Base-by-base conservation (phyloP, 2,329 filamentous ascomycete species). In the Hypocrella siamensis region DNA sequence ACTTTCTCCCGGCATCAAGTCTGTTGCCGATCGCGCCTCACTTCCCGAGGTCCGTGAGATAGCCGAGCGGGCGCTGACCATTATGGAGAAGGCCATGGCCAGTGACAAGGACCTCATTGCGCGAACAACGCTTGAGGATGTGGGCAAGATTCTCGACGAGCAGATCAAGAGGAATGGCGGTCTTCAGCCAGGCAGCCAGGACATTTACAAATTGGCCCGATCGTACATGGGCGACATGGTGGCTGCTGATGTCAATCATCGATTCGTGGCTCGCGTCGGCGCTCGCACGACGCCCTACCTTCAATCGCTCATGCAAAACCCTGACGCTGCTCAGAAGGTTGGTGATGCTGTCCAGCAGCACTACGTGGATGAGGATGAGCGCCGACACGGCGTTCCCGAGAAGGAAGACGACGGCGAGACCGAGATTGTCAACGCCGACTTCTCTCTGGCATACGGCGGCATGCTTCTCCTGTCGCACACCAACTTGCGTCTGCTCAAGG, bases 401-500 rank as follows among this genome's bases (percentile, higher is more conserved):
- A 81, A 86, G 54, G 83, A 90, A 39, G 84, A 94, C 38, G 83
- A 92, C 38, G 86, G 85, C 37, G 90, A 98, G 59, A 67, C 79
- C 16, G 90, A 96, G 57, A 93, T 98, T 49, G 90, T 98, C 52
- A 96, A 98, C 47, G 88, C 90, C 28, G 80, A 90, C 51, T 98
- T 98, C 63, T 98, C 90, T 15, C 72, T 98, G 17, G 90, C 86
- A 30, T 98, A 98, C 49, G 90, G 90, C 53, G 90, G 90, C 48
- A 96, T 94, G 86, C 73, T 98, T 42, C 65, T 98, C 38, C 70
- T 98, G 16, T 94, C 85, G 5, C 90, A 96, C 61, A 94, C 90
- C 42, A 96, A 94, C 54, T 66, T 98, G 27, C 78, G 85, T 26
- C 74, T 98, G 7, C 70, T 96, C 47, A 94, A 96, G 65, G 90